A percentile compares a stretch with the other conserved stretches of the same genome.
phyloP scores from a whole-genome alignment of 1,139 yeast species.

The Debaryomyces udenii region DNA sequence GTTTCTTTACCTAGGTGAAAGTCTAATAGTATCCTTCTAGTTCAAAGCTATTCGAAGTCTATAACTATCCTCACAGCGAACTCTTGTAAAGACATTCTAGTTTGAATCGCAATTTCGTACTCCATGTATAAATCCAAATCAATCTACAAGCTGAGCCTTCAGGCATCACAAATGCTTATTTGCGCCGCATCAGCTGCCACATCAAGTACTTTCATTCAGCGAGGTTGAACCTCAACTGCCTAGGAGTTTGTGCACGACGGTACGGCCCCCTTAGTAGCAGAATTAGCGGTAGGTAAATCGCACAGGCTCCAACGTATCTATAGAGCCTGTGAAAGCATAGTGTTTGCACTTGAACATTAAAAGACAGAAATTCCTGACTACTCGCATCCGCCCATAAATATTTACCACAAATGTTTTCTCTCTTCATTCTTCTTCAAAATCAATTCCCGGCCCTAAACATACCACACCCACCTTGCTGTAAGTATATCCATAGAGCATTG shows the following conservation, averaged over 20 bases:
- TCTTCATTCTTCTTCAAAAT: constrained; percentile 20
- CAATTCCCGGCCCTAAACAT: constrained; percentile 22
- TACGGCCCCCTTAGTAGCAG: constrained; percentile 47
- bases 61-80: neutral
- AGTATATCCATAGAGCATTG: constrained; percentile 27
- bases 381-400: constrained; percentile 21
- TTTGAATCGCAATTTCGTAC: too few species aligned
- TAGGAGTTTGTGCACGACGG: constrained; percentile 60
- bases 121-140: too few species aligned
- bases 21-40: too few species aligned
- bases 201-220: constrained; percentile 12
- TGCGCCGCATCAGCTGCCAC: constrained; percentile 12
- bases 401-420: constrained; percentile 21
- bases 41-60: too few species aligned
- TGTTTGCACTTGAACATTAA: constrained; percentile 16
- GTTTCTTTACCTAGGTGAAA: too few species aligned
- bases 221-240: constrained; percentile 49
- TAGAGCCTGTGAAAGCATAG: constrained; percentile 18
- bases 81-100: neutral
- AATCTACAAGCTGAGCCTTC: too few species aligned
- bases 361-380: constrained; percentile 19
- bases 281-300: constrained; percentile 17
- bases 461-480: constrained; percentile 24
- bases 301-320: constrained; percentile 12
- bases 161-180: constrained; percentile 8